Percentiles rank a stretch among this genome's conserved stretches.
These are phyloP conservation scores for Helichrysum umbraculigerum DNA, from an alignment of 129 eudicot genomes.

Conservation along the genomic window DNA sequence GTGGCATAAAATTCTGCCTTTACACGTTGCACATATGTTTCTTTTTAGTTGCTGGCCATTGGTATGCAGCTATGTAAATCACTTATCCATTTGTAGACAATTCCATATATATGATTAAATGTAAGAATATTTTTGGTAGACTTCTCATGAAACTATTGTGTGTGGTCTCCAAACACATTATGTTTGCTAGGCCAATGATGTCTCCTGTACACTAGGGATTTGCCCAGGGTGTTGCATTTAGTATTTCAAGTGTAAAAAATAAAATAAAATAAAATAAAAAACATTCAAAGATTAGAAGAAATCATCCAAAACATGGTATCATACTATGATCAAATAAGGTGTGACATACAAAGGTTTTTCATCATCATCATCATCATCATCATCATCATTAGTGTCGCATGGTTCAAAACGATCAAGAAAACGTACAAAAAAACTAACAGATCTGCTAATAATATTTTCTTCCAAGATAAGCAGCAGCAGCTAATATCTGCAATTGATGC, in stretches of 20 bases:
- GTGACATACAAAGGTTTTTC: background rate
- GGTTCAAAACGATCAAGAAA: conserved; percentile 16
- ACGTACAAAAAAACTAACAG: background rate
- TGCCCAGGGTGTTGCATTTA: background rate
- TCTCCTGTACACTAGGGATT: no score
- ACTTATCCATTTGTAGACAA: background rate
- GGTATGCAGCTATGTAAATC: background rate
- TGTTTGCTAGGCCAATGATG: background rate
- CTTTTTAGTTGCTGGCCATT: background rate
- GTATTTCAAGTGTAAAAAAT: background rate
- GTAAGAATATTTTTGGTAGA: background rate
- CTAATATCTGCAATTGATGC: conserved; percentile 6
- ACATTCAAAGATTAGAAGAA: background rate
- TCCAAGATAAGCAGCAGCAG: conserved; percentile 6
- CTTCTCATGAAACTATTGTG: no score
- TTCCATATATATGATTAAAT: background rate
- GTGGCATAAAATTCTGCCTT: background rate
- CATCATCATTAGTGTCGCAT: conserved; percentile 28
- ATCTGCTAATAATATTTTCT: conserved; percentile 21
- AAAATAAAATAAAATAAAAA: no score
- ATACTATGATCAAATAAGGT: conserved; percentile 13
- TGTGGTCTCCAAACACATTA: no score
- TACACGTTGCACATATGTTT: background rate
- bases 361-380: conserved; percentile 38
- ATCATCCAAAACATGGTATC: background rate